Evolutionary conservation across 805 yeast genomes (phyloP).

Genomic region (Metschnikowia koreensis): DNA sequence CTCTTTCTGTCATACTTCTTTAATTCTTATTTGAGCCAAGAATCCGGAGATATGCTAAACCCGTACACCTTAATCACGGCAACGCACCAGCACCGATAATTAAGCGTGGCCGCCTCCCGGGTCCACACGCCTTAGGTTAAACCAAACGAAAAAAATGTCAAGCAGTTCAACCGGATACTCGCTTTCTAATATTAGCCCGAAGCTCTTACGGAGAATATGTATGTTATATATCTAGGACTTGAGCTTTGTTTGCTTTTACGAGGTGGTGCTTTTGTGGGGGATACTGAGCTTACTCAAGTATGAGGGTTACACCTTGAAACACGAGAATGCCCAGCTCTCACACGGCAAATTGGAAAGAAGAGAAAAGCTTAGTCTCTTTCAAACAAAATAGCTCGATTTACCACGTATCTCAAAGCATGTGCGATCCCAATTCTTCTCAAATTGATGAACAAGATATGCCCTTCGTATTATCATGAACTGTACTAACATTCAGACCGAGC

Average conservation of each 20-base stretch:
- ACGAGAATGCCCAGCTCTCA: too few species aligned
- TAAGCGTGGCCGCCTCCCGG: neutral
- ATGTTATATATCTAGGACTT: constrained; percentile 20
- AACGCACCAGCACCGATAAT: neutral
- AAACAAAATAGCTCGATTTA: too few species aligned
- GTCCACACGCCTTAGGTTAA: neutral
- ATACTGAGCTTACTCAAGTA: neutral
- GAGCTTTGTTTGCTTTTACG: neutral
- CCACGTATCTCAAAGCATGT: too few species aligned
- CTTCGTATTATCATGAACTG: neutral
- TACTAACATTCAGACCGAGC: constrained; percentile 60
- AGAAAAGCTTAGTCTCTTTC: too few species aligned
- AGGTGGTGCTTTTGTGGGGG: neutral
- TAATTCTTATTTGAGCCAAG: neutral
- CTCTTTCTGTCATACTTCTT: neutral
- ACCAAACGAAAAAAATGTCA: constrained; percentile 9
- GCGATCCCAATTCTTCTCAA: too few species aligned
- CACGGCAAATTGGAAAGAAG: too few species aligned
- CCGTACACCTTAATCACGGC: constrained; percentile 8
- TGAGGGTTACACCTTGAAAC: neutral
- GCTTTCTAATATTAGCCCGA: constrained; percentile 46
- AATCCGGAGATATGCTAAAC: neutral
- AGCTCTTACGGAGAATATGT: constrained; percentile 44
- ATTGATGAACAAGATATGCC: neutral
- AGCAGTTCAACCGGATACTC: constrained; percentile 27